Conservation (phyloP, 768 basidiomycete genomes). For the Leccinum rimulosum region DNA sequence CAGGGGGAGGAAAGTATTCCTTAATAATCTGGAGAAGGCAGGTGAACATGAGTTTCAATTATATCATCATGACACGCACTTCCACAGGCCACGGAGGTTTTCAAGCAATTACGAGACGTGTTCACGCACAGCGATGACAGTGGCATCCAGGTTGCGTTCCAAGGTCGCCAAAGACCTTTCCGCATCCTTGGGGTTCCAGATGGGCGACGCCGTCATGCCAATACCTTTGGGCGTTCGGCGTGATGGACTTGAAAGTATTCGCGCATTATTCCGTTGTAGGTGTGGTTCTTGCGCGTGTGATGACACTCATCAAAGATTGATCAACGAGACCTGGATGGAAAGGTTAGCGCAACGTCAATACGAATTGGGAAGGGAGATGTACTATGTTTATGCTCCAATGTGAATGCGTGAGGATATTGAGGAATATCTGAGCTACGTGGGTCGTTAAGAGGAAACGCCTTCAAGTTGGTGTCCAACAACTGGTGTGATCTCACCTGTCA, state of each 20-base stretch:
- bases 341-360: neutral
- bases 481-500: conserved; percentile 60
- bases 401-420: conserved; percentile 78
- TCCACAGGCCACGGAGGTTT: conserved; percentile 66
- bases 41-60: conserved; percentile 2
- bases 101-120: conserved; percentile 62
- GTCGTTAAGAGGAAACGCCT: conserved; percentile 3
- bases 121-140: conserved; percentile 70
- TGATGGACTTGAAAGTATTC: conserved; percentile 49
- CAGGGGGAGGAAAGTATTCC: conserved; percentile 52
- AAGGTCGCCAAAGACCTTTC: conserved; percentile 57
- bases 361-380: neutral
- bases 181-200: conserved; percentile 77
- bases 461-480: neutral
- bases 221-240: conserved; percentile 68
- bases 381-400: conserved; percentile 72
- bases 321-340: conserved; percentile 45
- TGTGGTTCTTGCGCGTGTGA: conserved; percentile 54
- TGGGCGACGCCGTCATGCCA: conserved; percentile 93
- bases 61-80: conserved; percentile 35
- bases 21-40: conserved; percentile 47
- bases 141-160: conserved; percentile 71
- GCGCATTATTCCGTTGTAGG: conserved; percentile 57
- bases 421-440: conserved; percentile 70
- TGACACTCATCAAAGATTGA: conserved; percentile 59